Percentiles rank a stretch among this genome's conserved stretches.
phyloP scores from a whole-genome alignment of 805 yeast genomes.

The Babjeviella inositovora region DNA sequence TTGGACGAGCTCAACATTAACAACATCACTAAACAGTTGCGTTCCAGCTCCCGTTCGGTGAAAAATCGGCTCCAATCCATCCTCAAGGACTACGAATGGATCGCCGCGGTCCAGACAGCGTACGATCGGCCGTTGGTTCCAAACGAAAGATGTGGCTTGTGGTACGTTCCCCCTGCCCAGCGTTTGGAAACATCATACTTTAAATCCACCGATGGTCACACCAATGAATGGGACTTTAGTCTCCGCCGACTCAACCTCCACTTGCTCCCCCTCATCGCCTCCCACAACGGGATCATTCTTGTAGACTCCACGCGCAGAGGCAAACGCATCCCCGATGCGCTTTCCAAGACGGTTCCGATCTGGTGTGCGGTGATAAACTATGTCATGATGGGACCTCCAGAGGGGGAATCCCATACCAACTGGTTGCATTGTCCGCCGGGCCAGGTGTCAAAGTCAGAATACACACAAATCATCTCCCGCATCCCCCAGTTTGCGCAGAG shows the following conservation, averaged over 20 bases:
- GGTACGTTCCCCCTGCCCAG: constrained; percentile 49
- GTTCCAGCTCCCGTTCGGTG: constrained; percentile 31
- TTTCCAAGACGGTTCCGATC: constrained; percentile 76
- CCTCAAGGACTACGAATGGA: constrained; percentile 37
- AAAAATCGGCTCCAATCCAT: constrained; percentile 63
- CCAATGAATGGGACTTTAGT: constrained; percentile 66
- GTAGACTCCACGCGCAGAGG: constrained; percentile 84
- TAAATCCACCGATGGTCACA: constrained; percentile 88
- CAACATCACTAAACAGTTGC: constrained; percentile 20
- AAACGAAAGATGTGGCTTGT: constrained; percentile 75
- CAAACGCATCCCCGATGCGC: constrained; percentile 71
- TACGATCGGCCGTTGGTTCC: constrained; percentile 35
- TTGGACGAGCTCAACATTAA: no score
- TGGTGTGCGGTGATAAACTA: constrained; percentile 76
- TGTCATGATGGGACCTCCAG: constrained; percentile 22
- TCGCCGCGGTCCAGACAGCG: constrained; percentile 18
- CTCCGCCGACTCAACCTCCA: constrained; percentile 63
- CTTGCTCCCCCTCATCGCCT: constrained; percentile 29
- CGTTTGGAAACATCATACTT: constrained; percentile 44
- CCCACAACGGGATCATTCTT: constrained; percentile 31
- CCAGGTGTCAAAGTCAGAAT: constrained; percentile 44
- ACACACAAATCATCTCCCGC: constrained; percentile 23
- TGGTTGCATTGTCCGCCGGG: constrained; percentile 31
- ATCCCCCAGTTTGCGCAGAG: constrained; percentile 32
- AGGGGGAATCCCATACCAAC: constrained; percentile 7